Evolutionary conservation across 225 moss, liverwort and hornwort species (phyloP), one percentile per base, ranked within the genome.

Genomic region (Ulota crispa): DNA sequence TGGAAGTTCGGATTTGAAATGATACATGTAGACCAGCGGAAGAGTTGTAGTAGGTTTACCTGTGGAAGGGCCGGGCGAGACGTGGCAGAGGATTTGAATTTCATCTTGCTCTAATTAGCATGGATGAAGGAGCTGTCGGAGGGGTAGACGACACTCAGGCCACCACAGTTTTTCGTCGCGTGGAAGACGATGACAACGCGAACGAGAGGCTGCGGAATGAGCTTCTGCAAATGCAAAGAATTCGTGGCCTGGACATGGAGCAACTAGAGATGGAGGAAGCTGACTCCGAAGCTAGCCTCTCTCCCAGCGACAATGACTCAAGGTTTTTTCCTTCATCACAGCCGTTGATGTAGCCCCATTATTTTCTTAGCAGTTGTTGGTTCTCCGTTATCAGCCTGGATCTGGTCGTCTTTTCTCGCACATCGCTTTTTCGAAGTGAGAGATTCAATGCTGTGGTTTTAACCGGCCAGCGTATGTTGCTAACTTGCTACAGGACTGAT

Each of bases 211-310:
- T 54, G 23, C 66, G 77, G 55, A 76, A 72, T 72, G 86, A 86
- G 79, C 86, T 75, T 60, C 75, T 80, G 28, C 83, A 83, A 80
- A 83, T 86, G 79, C 80, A 76, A 79, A 78, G 82, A 78, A 71
- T 86, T 53, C 78, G 86, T 73, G 86, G 78, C 61, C 78, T 86
- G 67, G 86, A 86, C 27, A 82, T 82, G 81, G 94, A 94, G 81
- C 90, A 93, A 82, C 83, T 89, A 47, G 91, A 94, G 83, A 92
- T 86, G 79, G 94, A 93, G 78, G 94, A 93, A 73, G 93, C 86
- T 24, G 91, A 89, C 83, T 89, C 90, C 64, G 90, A 92, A 61
- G 87, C 77, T 27, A 88, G 83, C 39, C 85, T 83, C 45, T 78
- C 86, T 26, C 91, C 62, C 57, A 92, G 91, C 63, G 86, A 86